Base-by-base conservation (phyloP, 116 monocot species). In the Zostera marina region DNA sequence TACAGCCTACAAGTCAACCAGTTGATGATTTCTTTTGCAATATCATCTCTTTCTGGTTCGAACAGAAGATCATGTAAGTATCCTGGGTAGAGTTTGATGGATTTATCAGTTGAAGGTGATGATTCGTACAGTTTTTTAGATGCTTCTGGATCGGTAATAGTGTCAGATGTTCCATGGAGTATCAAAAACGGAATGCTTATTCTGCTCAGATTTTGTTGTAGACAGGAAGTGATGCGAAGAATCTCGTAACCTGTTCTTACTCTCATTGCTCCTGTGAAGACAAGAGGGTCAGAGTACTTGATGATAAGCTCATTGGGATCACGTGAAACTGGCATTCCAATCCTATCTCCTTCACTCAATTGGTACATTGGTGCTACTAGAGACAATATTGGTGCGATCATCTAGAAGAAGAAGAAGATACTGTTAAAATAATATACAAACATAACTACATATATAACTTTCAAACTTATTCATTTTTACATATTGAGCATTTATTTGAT, bases 231-330 rank as follows among this genome's bases (percentile, higher is more conserved):
- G 38, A 84, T 84, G 7, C 79, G 74, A 13, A 93, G 79, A 16
- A 93, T 81, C 65, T 93, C 88, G 4, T 73, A 77, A 19, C 93
- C 93, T 14, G 93, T 88, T 48, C 93, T 62, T 24, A 88, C 65
- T 61, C 93, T 67, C 23, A 93, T 68, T 0, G 93, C 59, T 13
- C 88, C 93, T 1, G 88, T 93, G 72, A 71, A 93, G 3, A 93
- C 93, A 14, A 93, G 74, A 7, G 93, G 93, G 45, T 93, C 88
- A 0, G 84, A 74, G 56, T 93, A 93, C 60, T 93, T 93, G n/a
- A 63, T 67, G 46, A 47, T 60, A 53, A 93, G 59, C 11, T 88
- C 93, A 42, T 88, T 65, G 0, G 88, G 93, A 40, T 93, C 93
- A 10, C 84, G 78, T 11, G 84, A 93, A 7, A 93, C 88, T 0